Evolutionary conservation across 2,329 filamentous ascomycete genomes (phyloP), one percentile per base, ranked within the genome.

Genomic region (Venturia pyrina): DNA sequence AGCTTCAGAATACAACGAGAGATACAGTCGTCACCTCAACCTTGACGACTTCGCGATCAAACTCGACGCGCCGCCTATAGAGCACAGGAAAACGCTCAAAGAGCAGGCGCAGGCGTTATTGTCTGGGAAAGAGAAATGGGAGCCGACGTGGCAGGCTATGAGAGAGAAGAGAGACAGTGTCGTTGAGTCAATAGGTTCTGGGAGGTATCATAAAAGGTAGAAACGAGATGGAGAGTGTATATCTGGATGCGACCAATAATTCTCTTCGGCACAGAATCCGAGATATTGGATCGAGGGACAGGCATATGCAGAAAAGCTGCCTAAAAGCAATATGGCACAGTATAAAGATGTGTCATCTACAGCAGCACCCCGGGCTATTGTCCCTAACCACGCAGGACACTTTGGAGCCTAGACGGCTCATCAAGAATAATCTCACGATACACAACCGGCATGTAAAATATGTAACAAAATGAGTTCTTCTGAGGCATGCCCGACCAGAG

Each of bases 81-180:
- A 59, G 63, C 28, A 62, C 17, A 66, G 62, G 43, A 53, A 60
- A 48, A 61, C 46, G 13, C 71, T 78, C 48, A 73, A 72, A 3
- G 61, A 68, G 59, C 69, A 70, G 64, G 69, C 69, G 8, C 37
- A 57, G 37, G 43, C 56, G 21, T 44, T 70, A 57, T 63, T 68
- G 44, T 37, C 57, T 10, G 65, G 69, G 65, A 75, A 76, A 69
- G 73, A 76, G 72, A 76, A 77, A 59, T 72, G 76, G 69, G 73
- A 79, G 65, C 65, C 71, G 73, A 73, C 63, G 32, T 53, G 63
- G 48, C 17, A 43, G 53, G 34, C 46, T 2, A 37, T 65, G 63
- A 50, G 63, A 28, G 28, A 24, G 53, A 50, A 65, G 21, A 46
- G 40, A 44, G 60, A 62, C 19, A 37, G 5, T 37, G 28, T 59